These are phyloP conservation scores for Sporothrix variecibatus DNA, from an alignment of 2,329 filamentous ascomycete species.

Conservation along the genomic window DNA sequence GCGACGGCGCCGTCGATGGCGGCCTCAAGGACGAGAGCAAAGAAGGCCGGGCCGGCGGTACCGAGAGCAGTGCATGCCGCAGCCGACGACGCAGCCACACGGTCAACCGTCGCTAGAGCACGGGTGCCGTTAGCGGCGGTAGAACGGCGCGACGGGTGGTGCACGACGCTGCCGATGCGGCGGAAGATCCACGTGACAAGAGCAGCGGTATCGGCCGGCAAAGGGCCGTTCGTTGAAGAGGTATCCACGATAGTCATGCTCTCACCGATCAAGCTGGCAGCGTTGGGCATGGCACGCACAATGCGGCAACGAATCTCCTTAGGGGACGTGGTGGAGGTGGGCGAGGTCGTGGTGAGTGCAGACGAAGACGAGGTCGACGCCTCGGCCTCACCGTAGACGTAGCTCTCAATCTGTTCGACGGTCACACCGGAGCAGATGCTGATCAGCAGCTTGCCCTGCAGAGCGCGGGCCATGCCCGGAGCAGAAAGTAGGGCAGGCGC, in stretches of 20 bases:
- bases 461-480: constrained; percentile 66
- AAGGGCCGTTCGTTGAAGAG: constrained; percentile 47
- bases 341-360: not conserved
- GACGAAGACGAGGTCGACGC: not conserved
- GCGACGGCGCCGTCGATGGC: constrained; percentile 76
- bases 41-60: constrained; percentile 75
- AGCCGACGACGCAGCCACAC: constrained; percentile 54
- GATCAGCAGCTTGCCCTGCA: constrained; percentile 78
- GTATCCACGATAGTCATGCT: constrained; percentile 80
- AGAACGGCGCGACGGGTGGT: constrained; percentile 21
- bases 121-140: constrained; percentile 31
- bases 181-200: constrained; percentile 77
- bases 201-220: constrained; percentile 53
- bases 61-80: constrained; percentile 72
- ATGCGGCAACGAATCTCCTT: constrained; percentile 60
- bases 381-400: constrained; percentile 60
- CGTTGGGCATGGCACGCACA: constrained; percentile 83
- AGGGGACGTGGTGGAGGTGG: not conserved
- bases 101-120: constrained; percentile 56
- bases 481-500: constrained; percentile 67
- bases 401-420: constrained; percentile 65
- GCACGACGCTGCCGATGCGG: constrained; percentile 65
- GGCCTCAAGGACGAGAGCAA: constrained; percentile 72
- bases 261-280: constrained; percentile 74
- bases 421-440: constrained; percentile 79